Evolutionary conservation across 106 monocot species (phyloP), one percentile per base, ranked within the genome.

Genomic region (Dendrobium catenatum): DNA sequence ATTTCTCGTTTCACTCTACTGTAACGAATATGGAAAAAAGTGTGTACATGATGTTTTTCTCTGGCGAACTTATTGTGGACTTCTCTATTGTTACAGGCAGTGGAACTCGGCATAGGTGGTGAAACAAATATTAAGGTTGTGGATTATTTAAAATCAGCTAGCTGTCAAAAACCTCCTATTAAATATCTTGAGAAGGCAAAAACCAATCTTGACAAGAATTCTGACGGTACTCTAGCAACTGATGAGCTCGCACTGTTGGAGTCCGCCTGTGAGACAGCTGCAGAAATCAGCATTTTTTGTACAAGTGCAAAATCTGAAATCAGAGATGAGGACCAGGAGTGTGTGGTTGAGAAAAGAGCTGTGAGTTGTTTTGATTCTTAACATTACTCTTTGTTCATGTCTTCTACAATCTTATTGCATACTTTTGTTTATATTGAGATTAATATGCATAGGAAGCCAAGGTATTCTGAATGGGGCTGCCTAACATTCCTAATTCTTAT

Each of bases 361-460:
- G 61, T 79, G 66, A 79, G 58, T 78, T 66, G n/a, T 66, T 79
- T 31, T 79, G 10, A n/a, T 43, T 43, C 64, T 43, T 0, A 16
- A 74, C 19, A 16, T 74, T 74, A 20, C 20, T 74, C 4, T 73
- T 1, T 33, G 13, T 43, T 22, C 61, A 16, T 37, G 13, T 33
- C 37, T 70, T 51, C 51, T 37, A 33, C 70, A 20, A 37, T 70
- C 51, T 70, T 13, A 37, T 37, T 13, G 27, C 70, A 70, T 70
- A 15, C 33, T 10, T 27, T 13, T 31, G 27, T 70, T 33, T 70
- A 33, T 37, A 9, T 70, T 70, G 13, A 70, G 37, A 70, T 16
- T 70, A 70, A 24, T 61, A 22, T 61, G 22, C n/a, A 20, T 61
- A 22, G 2, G 22, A 61, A 22, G 58, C 13, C 6, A n/a, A n/a